A percentile compares a stretch with the other conserved stretches of the same genome.
Evolutionary conservation across 2,329 filamentous ascomycete genomes (phyloP).

Genomic region (Neospermospora avenae): DNA sequence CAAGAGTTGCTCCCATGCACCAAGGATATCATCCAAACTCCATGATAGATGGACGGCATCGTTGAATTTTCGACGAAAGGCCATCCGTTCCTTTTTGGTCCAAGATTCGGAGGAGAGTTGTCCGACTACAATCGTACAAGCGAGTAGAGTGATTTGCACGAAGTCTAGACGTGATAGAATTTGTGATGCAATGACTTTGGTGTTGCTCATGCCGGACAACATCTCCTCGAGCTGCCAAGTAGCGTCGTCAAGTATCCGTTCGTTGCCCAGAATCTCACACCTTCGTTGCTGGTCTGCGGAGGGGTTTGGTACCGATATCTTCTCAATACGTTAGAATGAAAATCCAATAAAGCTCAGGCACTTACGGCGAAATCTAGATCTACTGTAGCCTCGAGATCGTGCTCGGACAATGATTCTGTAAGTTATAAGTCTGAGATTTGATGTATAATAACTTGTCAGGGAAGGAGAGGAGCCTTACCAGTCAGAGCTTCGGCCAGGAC

Average conservation of each 20-base stretch:
- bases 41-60: neutral
- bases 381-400: neutral
- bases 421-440: neutral
- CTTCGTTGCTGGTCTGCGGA: neutral
- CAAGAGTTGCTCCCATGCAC: slow-evolving; percentile 4
- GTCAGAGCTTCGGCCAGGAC: neutral
- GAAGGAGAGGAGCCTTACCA: neutral
- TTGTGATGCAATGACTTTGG: neutral
- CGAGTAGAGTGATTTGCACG: neutral
- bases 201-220: neutral
- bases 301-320: neutral
- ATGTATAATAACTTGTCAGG: neutral
- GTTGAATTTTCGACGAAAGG: slow-evolving; percentile 1
- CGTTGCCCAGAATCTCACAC: neutral
- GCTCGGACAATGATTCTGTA: neutral
- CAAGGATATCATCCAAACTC: neutral
- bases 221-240: slow-evolving; percentile 2
- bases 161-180: neutral
- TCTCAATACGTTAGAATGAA: neutral
- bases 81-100: neutral
- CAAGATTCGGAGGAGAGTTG: neutral
- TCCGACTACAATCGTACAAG: neutral
- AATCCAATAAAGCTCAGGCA: too few species aligned
- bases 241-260: slow-evolving; percentile 1
- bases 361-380: neutral